Conservation (phyloP, 2,329 filamentous ascomycete species). For the Penicillium polonicum region DNA sequence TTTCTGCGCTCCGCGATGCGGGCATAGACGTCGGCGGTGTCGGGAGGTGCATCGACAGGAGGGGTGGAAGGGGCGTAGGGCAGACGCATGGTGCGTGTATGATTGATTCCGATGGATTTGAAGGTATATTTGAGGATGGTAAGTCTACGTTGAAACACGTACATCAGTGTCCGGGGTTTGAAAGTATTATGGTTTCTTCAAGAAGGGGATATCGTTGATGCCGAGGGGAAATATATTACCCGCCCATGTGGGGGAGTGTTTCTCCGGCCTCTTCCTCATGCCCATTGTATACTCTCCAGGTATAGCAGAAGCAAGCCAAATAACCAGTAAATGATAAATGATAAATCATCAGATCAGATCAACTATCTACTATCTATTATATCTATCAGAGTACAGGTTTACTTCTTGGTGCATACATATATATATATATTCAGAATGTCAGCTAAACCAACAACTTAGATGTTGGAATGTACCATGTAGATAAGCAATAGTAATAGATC, state of each 20-base stretch:
- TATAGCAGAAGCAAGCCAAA: not conserved
- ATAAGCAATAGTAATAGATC: not conserved
- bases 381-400: not conserved
- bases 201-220: not conserved
- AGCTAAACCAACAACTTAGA: not conserved
- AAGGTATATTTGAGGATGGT: not conserved
- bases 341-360: not conserved
- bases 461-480: not conserved
- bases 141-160: not conserved
- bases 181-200: not conserved
- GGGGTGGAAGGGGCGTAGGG: slow-evolving; percentile 27
- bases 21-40: slow-evolving; percentile 28
- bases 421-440: not conserved
- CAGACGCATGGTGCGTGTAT: slow-evolving; percentile 23
- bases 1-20: slow-evolving; percentile 33
- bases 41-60: slow-evolving; percentile 20
- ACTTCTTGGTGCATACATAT: not conserved
- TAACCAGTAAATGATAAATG: not conserved
- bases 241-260: slow-evolving; percentile 6
- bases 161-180: not conserved
- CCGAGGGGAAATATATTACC: slow-evolving; percentile 8
- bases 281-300: no score
- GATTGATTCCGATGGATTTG: not conserved
- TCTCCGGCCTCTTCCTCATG: not conserved
- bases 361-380: not conserved